phyloP scores from a whole-genome alignment of 2,329 filamentous ascomycete genomes.

The Alternaria ventricosa region DNA sequence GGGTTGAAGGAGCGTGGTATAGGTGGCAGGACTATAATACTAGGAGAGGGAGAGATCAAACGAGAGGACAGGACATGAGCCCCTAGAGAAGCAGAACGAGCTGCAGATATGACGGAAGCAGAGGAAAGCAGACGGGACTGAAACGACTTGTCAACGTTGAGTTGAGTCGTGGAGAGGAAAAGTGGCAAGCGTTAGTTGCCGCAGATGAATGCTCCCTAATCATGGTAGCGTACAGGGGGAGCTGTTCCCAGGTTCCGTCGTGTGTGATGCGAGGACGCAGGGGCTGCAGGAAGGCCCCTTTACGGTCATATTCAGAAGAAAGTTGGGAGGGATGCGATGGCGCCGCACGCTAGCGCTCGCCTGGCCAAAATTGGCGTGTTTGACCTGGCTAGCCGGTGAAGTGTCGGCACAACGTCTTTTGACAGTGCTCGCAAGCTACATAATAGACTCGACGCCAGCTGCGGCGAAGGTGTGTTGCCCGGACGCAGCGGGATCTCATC shows the following conservation, averaged over 20 bases:
- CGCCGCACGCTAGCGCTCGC: constrained; percentile 21
- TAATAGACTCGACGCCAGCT: neutral
- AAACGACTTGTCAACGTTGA: constrained; percentile 36
- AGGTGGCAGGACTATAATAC: constrained; percentile 27
- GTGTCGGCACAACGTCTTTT: constrained; percentile 15
- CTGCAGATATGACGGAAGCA: constrained; percentile 34
- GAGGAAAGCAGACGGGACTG: constrained; percentile 31
- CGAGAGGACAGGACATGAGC: constrained; percentile 44
- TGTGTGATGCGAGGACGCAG: constrained; percentile 37
- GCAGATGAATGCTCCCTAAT: constrained; percentile 28
- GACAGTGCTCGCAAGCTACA: constrained; percentile 10
- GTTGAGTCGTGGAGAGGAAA: constrained; percentile 37
- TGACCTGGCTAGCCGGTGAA: constrained; percentile 16
- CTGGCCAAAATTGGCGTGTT: constrained; percentile 23
- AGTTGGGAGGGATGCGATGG: constrained; percentile 28
- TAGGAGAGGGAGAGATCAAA: constrained; percentile 43
- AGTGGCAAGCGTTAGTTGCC: constrained; percentile 37
- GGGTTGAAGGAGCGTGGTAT: constrained; percentile 39
- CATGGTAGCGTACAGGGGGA: constrained; percentile 33
- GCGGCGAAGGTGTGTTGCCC: neutral
- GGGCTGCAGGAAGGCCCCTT: constrained; percentile 40
- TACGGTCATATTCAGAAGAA: constrained; percentile 23
- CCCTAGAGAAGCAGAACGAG: constrained; percentile 25
- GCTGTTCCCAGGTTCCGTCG: constrained; percentile 31
- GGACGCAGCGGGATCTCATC: neutral